Base-by-base conservation (phyloP, 1,139 yeast species). In the Magnusiomyces tetraspermus region DNA sequence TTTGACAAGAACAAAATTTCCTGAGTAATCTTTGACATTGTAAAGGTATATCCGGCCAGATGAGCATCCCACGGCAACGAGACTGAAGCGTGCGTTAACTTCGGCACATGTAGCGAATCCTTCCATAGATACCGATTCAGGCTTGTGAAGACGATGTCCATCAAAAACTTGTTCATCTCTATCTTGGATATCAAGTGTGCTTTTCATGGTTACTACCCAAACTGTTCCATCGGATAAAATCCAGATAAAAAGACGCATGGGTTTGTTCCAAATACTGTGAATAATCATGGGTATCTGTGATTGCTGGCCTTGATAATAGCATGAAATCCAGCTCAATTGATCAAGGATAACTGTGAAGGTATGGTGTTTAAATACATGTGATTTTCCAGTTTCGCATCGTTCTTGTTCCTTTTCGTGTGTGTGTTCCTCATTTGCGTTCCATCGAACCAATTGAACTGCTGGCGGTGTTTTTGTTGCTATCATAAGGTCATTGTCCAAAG, bases 1-100 rank as follows among this genome's bases (percentile, higher is more conserved):
- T 41, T 66, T 57, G 1, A 69, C 57, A 17, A 60, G 52, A 4
- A 60, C 59, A 15, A 62, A 61, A 37, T 61, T 60, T 1, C 73
- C 72, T 1, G 63, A 54, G 54, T 67, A 67, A 51, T 70, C 72
- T 43, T 62, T 58, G 42, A 69, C 63, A 36, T 65, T 67, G 60
- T 68, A 69, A 22, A 69, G 56, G 49, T 56, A 60, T 2, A 69
- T 60, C 8, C 61, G 44, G 1, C 73, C 73, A 21, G 61, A 55
- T 4, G 57, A 46, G 28, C 68, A 62, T 3, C 71, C 73, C 13
- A 68, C 69, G 0, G 70, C 68, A 8, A 68, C 60, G 19, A 66
- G 58, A 44, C 70, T 65, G 53, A 67, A 69, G n/a, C 70, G 57
- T 1, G 72, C 69, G 48, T 70, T 70, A n/a, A 70, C 62, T 2